Evolutionary conservation across 805 yeast species (phyloP).

Genomic region (Wilhelminamyces savonicus): DNA sequence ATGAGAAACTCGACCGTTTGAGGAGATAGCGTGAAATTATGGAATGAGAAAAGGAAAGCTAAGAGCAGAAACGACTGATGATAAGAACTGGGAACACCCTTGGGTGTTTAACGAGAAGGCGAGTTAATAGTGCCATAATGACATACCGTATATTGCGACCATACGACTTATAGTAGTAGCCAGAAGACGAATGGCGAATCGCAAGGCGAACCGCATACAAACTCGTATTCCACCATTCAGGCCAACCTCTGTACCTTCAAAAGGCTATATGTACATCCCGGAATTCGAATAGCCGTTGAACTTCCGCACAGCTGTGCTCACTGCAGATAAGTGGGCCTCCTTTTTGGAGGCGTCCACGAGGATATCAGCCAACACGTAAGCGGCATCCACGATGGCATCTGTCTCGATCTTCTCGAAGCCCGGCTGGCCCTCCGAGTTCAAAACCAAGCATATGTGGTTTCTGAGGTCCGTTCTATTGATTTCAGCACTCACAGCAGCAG

Average conservation of each 20-base stretch:
- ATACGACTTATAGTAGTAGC: too few species aligned
- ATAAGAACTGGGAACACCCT: too few species aligned
- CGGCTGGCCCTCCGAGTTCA: conserved; percentile 57
- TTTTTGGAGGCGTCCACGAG: conserved; percentile 1
- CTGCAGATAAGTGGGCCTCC: conserved; percentile 6
- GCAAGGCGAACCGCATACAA: too few species aligned
- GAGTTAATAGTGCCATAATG: not conserved
- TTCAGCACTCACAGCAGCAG: conserved; percentile 39
- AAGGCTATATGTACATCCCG: conserved; percentile 17
- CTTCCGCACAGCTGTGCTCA: conserved; percentile 16
- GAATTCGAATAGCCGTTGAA: conserved; percentile 18
- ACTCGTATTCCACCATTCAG: too few species aligned
- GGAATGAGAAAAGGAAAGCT: not conserved
- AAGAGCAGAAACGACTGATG: too few species aligned
- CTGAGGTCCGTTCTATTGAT: conserved; percentile 2
- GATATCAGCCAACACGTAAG: conserved; percentile 2
- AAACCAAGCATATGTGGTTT: conserved; percentile 14
- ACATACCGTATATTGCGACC: too few species aligned
- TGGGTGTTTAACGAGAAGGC: too few species aligned
- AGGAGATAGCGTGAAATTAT: too few species aligned
- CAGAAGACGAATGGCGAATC: too few species aligned
- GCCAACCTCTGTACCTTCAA: not conserved
- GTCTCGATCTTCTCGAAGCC: conserved; percentile 51
- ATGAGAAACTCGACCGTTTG: conserved; percentile 48
- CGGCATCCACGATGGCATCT: conserved; percentile 23